Base-by-base conservation (phyloP, 495 filamentous ascomycete species). In the Neurospora sp. region DNA sequence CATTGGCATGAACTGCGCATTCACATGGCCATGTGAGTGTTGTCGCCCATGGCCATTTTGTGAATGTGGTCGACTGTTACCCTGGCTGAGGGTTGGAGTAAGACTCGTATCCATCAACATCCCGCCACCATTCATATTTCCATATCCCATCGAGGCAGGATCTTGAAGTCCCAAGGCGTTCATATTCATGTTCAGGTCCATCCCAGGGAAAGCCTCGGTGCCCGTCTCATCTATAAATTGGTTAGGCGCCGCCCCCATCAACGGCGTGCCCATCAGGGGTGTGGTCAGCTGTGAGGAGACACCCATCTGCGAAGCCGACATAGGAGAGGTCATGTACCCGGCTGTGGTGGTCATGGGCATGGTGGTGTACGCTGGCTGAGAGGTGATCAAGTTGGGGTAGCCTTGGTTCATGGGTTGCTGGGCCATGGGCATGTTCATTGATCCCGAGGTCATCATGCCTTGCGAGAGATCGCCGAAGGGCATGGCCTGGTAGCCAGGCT, bases 141-240 rank as follows among this genome's bases (percentile, higher is more conserved):
- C 53, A 6, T 31, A 65, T 18, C 53, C 53, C 53, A 65, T 35
- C 0, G 53, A 65, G 22, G 14, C 14, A 65, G 77, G 44, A 37
- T 83, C 78, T 69, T 83, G 84, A 31, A 85, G 77, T 2, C 82
- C 82, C 38, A 86, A 61, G 1, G 80, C 75, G 40, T 81, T 76
- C 27, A 78, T 73, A 4, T 78, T 70, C 70, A 85, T 74, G 37
- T 81, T 76, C 8, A 78, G 73, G 5, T 77, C 71, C 45, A 85
- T 71, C 14, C 74, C 75, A 2, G 82, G 81, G 9, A 84, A 85
- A 3, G 79, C 76, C 44, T 84, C 45, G 0, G 20, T 53, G 3
- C 45, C 84, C 1, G 79, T 16, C 1, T 27, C 35, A 7, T 78
- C 79, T 4, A 76, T 75, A 61, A 74, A 80, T 16, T 70, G 71